These are phyloP conservation scores for Trypanosoma vivax DNA, from an alignment of 208 protist genomes.

Conservation along the genomic window DNA sequence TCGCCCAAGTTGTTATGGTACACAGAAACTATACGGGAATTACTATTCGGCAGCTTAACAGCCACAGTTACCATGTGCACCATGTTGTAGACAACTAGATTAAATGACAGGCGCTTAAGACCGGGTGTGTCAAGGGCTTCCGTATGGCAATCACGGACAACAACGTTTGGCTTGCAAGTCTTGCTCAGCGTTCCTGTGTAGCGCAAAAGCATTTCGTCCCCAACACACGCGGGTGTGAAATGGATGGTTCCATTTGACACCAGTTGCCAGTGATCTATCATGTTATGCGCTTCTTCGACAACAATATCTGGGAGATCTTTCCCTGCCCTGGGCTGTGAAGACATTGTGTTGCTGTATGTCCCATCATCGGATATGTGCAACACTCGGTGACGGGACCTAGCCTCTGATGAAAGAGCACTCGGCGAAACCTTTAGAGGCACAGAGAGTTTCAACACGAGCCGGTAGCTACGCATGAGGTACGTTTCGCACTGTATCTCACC, in stretches of 20 bases:
- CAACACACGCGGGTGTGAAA: constrained; percentile 48
- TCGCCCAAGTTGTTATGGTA: constrained; percentile 39
- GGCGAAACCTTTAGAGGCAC: constrained; percentile 29
- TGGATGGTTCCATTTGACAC: constrained; percentile 18
- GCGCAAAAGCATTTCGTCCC: constrained; percentile 29
- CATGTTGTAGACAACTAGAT: constrained; percentile 25
- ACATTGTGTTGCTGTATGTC: constrained; percentile 2
- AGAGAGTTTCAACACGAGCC: constrained; percentile 59
- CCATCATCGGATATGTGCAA: constrained; percentile 12
- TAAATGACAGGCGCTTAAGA: constrained; percentile 24
- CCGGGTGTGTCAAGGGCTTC: constrained; percentile 24
- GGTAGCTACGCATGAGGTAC: constrained; percentile 73
- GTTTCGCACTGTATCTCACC: constrained; percentile 67
- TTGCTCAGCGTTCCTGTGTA: constrained; percentile 19
- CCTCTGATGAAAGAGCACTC: not conserved
- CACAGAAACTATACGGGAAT: constrained; percentile 38
- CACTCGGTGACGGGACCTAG: constrained; percentile 15
- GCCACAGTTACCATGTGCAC: constrained; percentile 32
- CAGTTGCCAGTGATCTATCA: constrained; percentile 46
- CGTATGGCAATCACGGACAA: constrained; percentile 25
- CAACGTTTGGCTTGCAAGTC: constrained; percentile 5
- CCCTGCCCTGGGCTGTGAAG: constrained; percentile 1
- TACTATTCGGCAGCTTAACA: constrained; percentile 46
- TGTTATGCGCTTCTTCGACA: constrained; percentile 24
- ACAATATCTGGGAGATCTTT: constrained; percentile 18